Evolutionary conservation across 345 rosid species (phyloP), one percentile per base, ranked within the genome.

Genomic region (Gossypium rotundifolium): DNA sequence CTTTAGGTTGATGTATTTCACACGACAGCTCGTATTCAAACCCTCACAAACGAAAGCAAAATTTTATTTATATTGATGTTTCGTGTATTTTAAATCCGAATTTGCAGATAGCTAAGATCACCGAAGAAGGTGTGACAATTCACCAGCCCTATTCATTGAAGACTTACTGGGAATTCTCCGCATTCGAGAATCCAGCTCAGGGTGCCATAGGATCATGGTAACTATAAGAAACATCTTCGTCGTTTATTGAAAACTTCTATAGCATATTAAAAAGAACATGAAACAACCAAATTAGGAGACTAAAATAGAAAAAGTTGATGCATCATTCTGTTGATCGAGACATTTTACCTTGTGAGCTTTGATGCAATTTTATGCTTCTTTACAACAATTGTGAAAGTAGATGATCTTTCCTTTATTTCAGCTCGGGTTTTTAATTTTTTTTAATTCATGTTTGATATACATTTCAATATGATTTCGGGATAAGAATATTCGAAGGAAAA

Each of bases 131-230:
- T 0, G 87, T 83, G 9, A 93, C 97, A 2, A 74, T 93, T 9
- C 90, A 90, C 4, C 96, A 82, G 79, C 94, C 99, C 20, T 95
- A 93, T 79, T 77, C 99, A 42, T 76, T 95, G 88, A 95, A 87
- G 84, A 95, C 98, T 1, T 86, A 74, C 84, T 95, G 99, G 99
- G 94, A 87, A 52, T 90, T 88, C 74, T 61, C 87, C 9, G 88
- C 98, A 48, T 95, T 88, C 75, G 69, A 85, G 78, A 91, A 95
- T 79, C 98, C 98, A 46, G 80, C 94, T 2, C 89, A 77, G 66
- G 90, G 98, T 64, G 98, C 98, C 52, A 89, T 91, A 76, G 98
- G 99, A 68, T 87, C 99, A 2, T 93, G 99, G 98, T 93, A 90
- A 46, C 7, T 49, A 20, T 45, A 20, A 46, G 25, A 40, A 55